phyloP scores from a whole-genome alignment of 208 protist genomes.

The Histomonas meleagridis region DNA sequence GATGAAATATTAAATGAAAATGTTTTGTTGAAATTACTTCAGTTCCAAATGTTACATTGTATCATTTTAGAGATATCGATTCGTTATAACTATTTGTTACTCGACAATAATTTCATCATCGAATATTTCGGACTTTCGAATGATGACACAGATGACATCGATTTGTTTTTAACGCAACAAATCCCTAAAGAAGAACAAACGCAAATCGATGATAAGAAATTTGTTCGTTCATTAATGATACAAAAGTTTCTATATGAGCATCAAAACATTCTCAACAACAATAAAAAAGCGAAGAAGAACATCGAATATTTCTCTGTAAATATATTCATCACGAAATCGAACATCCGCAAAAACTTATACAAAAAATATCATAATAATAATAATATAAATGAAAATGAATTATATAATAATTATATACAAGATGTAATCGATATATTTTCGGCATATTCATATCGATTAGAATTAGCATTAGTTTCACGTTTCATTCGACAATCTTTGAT shows the following conservation, averaged over 20 bases:
- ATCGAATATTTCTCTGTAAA: background rate
- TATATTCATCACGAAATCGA: too few relatives aligned
- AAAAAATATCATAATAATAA: too few relatives aligned
- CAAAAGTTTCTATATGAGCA: background rate
- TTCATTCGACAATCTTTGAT: background rate
- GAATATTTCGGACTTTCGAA: background rate
- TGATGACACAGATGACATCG: background rate
- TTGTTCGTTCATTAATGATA: background rate
- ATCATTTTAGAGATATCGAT: background rate
- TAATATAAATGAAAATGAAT: background rate
- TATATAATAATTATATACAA: background rate
- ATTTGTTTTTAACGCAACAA: background rate
- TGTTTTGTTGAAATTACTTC: background rate
- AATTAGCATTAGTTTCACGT: background rate
- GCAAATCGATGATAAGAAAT: background rate
- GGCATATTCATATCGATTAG: background rate
- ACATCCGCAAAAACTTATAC: too few relatives aligned
- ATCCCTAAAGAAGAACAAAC: background rate
- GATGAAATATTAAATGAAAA: background rate
- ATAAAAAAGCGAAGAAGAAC: background rate
- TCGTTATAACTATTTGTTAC: background rate
- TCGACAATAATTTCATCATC: background rate
- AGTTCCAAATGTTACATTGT: slow-evolving; percentile 21
- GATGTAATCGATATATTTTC: background rate
- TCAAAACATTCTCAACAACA: background rate